Evolutionary conservation across 2,329 filamentous ascomycete genomes (phyloP), one percentile per base, ranked within the genome.

Genomic region (Penicillium thymicola): DNA sequence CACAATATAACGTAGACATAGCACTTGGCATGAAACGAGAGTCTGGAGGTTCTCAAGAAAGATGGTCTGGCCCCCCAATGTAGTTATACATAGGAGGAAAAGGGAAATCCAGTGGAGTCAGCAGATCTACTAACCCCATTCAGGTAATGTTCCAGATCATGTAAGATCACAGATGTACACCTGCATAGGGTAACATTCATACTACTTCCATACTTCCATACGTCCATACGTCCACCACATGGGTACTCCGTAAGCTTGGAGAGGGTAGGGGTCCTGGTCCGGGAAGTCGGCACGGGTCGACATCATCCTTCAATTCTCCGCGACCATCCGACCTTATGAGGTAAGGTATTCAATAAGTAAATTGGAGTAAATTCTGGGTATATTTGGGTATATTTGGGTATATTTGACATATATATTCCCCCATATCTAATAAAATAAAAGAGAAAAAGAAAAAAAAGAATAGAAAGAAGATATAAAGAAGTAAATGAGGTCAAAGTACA

Each of bases 101-200:
- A 41, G 5, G 18, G 25, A n/a, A 28, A 28, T 27, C 23, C 5
- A 43, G 41, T 43, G 41, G 50, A 46, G 50, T 50, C 37, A 50
- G 2, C 38, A 43, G 37, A 43, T 42, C 40, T 42, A 57, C 64
- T 65, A 66, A 37, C 18, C 61, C 59, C 11, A 28, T 56, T 59
- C 36, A 50, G 58, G 64, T 16, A 66, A 58, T 44, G 41, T 65
- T 66, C 64, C 59, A 66, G 64, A 66, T 43, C 42, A 23, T 21
- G 14, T 25, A 25, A 14, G 38, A 51, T 58, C 21, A 23, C n/a
- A 42, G 32, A 8, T n/a, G 34, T n/a, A n/a, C 14, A 18, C 50
- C 11, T 53, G 41, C 50, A 37, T 32, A 32, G 11, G 11, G 34
- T 37, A 37, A 18, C 34, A 8, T 36, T 3, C 34, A n/a, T 21